Conservation (phyloP, 805 yeast genomes). For the Pichia manshurica region DNA sequence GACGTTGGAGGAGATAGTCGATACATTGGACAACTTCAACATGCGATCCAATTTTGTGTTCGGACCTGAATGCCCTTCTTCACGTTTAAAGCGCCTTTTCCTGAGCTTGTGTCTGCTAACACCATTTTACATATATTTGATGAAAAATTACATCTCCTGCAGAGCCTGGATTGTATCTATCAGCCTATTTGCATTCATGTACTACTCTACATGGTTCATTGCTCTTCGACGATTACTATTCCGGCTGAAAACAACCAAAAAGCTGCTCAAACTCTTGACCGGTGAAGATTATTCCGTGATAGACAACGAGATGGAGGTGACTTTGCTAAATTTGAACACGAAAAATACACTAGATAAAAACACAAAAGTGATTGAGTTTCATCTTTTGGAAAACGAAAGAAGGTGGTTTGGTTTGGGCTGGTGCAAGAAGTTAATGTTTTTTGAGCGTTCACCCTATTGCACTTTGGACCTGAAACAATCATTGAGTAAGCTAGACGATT, state of each 20-base stretch:
- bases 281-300: constrained; percentile 30
- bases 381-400: constrained; percentile 51
- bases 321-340: constrained; percentile 11
- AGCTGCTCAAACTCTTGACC: constrained; percentile 35
- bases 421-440: constrained; percentile 45
- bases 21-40: constrained; percentile 41
- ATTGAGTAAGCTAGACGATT: constrained; percentile 30
- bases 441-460: constrained; percentile 46
- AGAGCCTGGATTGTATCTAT: constrained; percentile 29
- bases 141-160: constrained; percentile 31
- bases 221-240: constrained; percentile 42
- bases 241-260: constrained; percentile 42
- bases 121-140: constrained; percentile 38
- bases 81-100: constrained; percentile 14
- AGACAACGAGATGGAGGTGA: constrained; percentile 14
- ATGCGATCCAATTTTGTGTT: constrained; percentile 36
- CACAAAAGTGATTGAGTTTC: constrained; percentile 45
- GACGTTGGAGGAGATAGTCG: constrained; percentile 47
- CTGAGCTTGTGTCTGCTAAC: constrained; percentile 25
- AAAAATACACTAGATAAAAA: constrained; percentile 16
- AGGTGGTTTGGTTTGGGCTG: constrained; percentile 61
- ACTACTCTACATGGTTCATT: constrained; percentile 44
- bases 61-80: constrained; percentile 23
- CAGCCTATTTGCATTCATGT: constrained; percentile 37
- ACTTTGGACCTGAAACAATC: constrained; percentile 33